Evolutionary conservation across 192 early-diverging fungal species (phyloP), one percentile per base, ranked within the genome.

Genomic region (Phlyctochytrium arcticum): DNA sequence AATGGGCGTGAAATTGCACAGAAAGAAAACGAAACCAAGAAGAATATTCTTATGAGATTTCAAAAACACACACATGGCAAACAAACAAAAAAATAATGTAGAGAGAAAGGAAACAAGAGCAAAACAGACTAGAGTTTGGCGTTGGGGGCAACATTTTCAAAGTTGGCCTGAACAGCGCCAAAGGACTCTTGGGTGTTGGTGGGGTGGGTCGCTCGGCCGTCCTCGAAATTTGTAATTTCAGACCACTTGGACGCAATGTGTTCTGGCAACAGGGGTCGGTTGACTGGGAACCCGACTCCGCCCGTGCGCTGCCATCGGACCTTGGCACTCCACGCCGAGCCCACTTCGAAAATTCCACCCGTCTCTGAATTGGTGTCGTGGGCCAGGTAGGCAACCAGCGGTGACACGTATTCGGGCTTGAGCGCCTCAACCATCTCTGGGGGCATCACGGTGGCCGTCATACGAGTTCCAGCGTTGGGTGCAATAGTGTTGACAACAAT

Each of bases 361-460:
- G 72, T 92, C 69, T 91, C 91, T 65, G 72, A 75, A 57, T 83
- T 92, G 36, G 71, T 69, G 65, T 99, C 95, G 71, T 98, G 93
- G 62, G 88, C 89, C 60, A 98, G 87, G 76, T 83, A 96, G n/a
- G 77, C 91, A 57, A 99, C 93, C 50, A 97, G 78, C 4, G 95
- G 95, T 24, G 95, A 88, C 34, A 98, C 90, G 70, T 93, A 95
- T 79, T 99, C 95, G 62, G 97, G 97, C 77, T 95, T 98, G 30
- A 99, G 85, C 8, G 92, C 86, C 54, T 89, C 92, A 54, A 98
- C 85, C 68, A 98, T 87, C 64, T 99, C 97, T 37, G 89, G 88
- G 27, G 97, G 97, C 87, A 96, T 90, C 26, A 95, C 83, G 21
- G 93, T 94, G 60, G 94, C 96, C 6, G 95, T 96, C 96, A 98